Base-by-base conservation (phyloP, 2,329 filamentous ascomycete genomes). In the Curvularia sp. region DNA sequence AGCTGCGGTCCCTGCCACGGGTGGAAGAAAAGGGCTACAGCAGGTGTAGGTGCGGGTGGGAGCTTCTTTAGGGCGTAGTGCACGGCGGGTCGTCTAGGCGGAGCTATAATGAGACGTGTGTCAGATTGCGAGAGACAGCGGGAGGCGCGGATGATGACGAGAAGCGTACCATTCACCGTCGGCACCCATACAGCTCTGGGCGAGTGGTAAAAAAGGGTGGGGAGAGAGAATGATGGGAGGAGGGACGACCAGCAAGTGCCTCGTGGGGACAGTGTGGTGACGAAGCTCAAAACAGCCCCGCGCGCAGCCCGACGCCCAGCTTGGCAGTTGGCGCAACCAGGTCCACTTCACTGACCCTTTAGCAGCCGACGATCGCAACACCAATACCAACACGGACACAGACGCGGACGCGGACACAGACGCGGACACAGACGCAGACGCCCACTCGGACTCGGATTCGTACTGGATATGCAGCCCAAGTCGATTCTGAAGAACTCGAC, bases 401-500 rank as follows among this genome's bases (percentile, higher is more conserved):
- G n/a, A n/a, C n/a, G n/a, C n/a, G n/a, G n/a, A n/a, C n/a, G n/a
- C n/a, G n/a, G n/a, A n/a, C n/a, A n/a, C n/a, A n/a, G n/a, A n/a
- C n/a, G n/a, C n/a, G n/a, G n/a, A n/a, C n/a, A n/a, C n/a, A n/a
- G n/a, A n/a, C n/a, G n/a, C n/a, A n/a, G n/a, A n/a, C 41, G 10
- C 32, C 28, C 34, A n/a, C 34, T 36, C 34, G 34, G 34, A 36
- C n/a, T 36, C 34, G 34, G 15, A n/a, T 36, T 36, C 34, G 41
- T 9, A 21, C 28, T 27, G 12, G 58, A 49, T 55, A 78, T 78
- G 74, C 68, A 75, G 50, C 79, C 78, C 57, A 81, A 79, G 65
- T 80, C 80, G 34, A 82, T 82, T 21, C 71, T 82, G 32, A 82
- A 81, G 34, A 47, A 54, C 43, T 5, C 58, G 25, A 19, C 41